These are phyloP conservation scores for Hygrocybe coccinea DNA, from an alignment of 768 basidiomycete genomes.

Conservation along the genomic window DNA sequence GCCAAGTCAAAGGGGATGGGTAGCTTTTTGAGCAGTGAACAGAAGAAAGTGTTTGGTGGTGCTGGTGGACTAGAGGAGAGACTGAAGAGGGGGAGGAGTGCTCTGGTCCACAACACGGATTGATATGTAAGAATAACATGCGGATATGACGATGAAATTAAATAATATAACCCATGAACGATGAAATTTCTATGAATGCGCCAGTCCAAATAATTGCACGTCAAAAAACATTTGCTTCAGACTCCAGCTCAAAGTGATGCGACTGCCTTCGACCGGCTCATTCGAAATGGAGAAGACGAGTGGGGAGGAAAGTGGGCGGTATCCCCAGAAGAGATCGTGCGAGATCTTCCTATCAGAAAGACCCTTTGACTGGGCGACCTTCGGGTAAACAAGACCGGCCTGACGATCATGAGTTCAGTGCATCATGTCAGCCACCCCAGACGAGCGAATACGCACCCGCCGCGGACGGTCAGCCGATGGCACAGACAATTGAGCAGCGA, in stretches of 20 bases:
- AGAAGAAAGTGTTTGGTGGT: constrained; percentile 81
- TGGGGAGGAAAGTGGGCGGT: neutral
- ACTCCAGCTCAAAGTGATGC: too few relatives aligned
- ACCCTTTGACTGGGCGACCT: constrained; percentile 38
- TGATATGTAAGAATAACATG: constrained; percentile 21
- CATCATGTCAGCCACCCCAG: neutral
- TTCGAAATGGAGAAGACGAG: neutral
- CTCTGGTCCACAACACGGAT: constrained; percentile 62
- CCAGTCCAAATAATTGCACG: too few relatives aligned
- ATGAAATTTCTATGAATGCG: neutral
- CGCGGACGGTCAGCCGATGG: neutral
- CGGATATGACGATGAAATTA: neutral
- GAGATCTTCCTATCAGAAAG: constrained; percentile 27
- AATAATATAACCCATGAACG: neutral
- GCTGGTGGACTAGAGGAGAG: constrained; percentile 74
- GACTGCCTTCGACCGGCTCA: neutral
- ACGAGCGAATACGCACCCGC: neutral
- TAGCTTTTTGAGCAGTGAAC: constrained; percentile 74
- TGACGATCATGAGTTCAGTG: neutral
- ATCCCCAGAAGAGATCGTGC: constrained; percentile 37
- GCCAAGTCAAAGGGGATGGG: constrained; percentile 74
- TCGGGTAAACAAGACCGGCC: constrained; percentile 34
- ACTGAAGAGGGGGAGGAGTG: constrained; percentile 65
- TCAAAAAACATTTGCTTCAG: neutral
- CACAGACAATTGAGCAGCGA: neutral